Evolutionary conservation across 2,329 filamentous ascomycete genomes (phyloP).

Genomic region (Salinomyces thailandicus): DNA sequence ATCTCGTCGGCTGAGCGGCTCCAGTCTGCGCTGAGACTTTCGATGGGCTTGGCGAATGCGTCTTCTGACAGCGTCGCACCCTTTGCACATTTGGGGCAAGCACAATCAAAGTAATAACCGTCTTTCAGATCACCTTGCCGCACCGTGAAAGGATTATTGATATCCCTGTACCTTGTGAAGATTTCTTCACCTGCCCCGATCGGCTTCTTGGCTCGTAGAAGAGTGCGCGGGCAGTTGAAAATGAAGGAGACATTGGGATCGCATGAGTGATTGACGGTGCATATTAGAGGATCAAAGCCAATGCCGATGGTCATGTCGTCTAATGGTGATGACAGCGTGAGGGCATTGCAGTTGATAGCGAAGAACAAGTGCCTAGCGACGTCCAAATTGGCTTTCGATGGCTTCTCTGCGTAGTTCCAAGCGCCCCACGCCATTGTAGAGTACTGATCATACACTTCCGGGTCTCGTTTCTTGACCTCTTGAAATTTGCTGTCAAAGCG

Average conservation of each 20-base stretch:
- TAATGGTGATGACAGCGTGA: conserved; percentile 46
- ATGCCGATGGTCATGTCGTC: conserved; percentile 47
- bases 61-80: conserved; percentile 32
- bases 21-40: conserved; percentile 15
- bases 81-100: conserved; percentile 41
- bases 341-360: conserved; percentile 47
- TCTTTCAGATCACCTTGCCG: conserved; percentile 43
- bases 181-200: conserved; percentile 49
- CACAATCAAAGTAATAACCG: conserved; percentile 50
- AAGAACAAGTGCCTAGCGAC: conserved; percentile 6
- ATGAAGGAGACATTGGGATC: conserved; percentile 48
- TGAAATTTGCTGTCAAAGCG: conserved; percentile 34
- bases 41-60: conserved; percentile 27
- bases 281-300: conserved; percentile 45
- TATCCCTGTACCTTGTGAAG: conserved; percentile 52
- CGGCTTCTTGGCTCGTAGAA: conserved; percentile 41
- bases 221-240: conserved; percentile 44
- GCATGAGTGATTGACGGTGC: conserved; percentile 53
- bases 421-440: conserved; percentile 45
- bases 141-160: conserved; percentile 39
- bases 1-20: conserved; percentile 2
- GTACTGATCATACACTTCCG: conserved; percentile 39
- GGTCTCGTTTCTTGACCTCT: conserved; percentile 34
- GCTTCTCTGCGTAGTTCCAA: conserved; percentile 38
- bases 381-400: conserved; percentile 12